Percentiles rank a stretch among this genome's conserved stretches.
Evolutionary conservation across 148 eudicot genomes (phyloP).

Genomic region (Rhododendron ferrugineum): DNA sequence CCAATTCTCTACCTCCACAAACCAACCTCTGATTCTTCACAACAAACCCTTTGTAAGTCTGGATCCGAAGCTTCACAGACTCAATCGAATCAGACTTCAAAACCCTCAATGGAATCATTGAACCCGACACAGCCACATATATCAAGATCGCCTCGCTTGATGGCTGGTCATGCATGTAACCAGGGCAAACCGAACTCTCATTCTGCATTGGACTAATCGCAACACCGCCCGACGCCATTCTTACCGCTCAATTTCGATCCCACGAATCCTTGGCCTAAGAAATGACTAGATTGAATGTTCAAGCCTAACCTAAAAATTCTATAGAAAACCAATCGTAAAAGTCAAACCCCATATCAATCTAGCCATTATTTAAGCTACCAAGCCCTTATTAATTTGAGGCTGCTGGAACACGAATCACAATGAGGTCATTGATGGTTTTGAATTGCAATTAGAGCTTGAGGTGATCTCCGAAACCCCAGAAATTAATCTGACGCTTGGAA

Average conservation of each 20-base stretch:
- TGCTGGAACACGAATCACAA: slow-evolving; percentile 2
- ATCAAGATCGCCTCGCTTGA: slow-evolving; percentile 45
- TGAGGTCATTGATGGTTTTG: too few relatives aligned
- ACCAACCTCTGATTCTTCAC: slow-evolving; percentile 68
- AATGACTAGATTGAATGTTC: not conserved
- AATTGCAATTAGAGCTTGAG: not conserved
- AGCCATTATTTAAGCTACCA: not conserved
- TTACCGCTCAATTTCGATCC: slow-evolving; percentile 11
- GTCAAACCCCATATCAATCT: not conserved
- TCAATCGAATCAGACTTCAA: slow-evolving; percentile 68
- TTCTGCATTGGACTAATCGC: slow-evolving; percentile 53
- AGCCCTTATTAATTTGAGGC: not conserved
- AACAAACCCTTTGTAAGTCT: slow-evolving; percentile 61
- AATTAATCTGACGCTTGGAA: not conserved
- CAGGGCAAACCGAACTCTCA: slow-evolving; percentile 36
- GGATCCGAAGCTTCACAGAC: slow-evolving; percentile 71
- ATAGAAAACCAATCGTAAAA: slow-evolving; percentile 5
- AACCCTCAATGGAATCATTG: slow-evolving; percentile 57
- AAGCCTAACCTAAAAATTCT: slow-evolving; percentile 1
- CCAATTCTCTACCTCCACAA: slow-evolving; percentile 76
- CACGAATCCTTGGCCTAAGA: slow-evolving; percentile 1
- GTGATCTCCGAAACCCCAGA: slow-evolving; percentile 1
- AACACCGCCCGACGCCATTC: slow-evolving; percentile 75
- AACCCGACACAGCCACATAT: slow-evolving; percentile 58
- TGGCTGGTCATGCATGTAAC: slow-evolving; percentile 30